A percentile compares a stretch with the other conserved stretches of the same genome.
phyloP scores from a whole-genome alignment of 2,329 filamentous ascomycete species.

The Stagonosporopsis rhizophila region DNA sequence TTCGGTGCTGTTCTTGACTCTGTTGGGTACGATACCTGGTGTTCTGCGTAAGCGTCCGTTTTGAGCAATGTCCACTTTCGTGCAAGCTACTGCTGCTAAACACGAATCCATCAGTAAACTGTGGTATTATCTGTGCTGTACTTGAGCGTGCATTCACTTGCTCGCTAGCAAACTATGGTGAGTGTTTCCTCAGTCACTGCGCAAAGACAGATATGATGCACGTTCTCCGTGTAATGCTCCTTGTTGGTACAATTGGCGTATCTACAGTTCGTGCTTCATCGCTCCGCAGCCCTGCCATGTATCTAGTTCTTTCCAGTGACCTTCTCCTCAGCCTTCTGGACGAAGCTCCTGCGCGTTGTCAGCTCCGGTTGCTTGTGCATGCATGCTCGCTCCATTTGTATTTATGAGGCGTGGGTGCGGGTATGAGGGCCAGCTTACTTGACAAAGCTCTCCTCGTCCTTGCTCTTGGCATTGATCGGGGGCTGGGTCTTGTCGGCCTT shows the following conservation, averaged over 20 bases:
- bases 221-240: constrained; percentile 11
- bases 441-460: constrained; percentile 73
- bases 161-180: neutral
- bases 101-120: neutral
- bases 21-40: constrained; percentile 3
- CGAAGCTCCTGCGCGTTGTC: constrained; percentile 41
- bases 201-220: neutral
- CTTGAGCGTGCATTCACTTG: too few species aligned
- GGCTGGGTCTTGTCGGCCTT: constrained; percentile 53
- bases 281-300: constrained; percentile 18
- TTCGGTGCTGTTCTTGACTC: neutral
- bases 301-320: constrained; percentile 29
- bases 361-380: neutral
- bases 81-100: neutral
- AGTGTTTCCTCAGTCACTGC: neutral
- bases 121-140: neutral
- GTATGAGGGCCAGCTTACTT: constrained; percentile 59
- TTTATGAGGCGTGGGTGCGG: neutral
- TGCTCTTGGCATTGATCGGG: constrained; percentile 69
- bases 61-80: neutral
- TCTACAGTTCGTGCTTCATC: constrained; percentile 39
- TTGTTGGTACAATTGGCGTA: constrained; percentile 45
- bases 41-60: neutral
- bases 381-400: neutral
- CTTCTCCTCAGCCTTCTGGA: constrained; percentile 48